phyloP scores from a whole-genome alignment of 768 basidiomycete genomes.

The Lactifluus echinatus region DNA sequence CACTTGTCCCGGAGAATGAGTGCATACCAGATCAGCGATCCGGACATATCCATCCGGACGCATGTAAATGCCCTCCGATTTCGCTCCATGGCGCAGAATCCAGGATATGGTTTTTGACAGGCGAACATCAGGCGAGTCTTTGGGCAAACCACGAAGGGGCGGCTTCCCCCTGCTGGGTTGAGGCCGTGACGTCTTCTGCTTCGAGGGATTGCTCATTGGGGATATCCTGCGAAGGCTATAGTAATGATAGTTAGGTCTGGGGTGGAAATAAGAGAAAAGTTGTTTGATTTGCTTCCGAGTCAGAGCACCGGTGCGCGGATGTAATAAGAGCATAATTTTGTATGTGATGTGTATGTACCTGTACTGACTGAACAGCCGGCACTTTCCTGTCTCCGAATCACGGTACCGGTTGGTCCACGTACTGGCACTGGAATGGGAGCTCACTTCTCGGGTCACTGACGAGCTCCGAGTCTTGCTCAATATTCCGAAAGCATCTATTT shows the following conservation, averaged over 20 bases:
- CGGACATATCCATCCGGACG: conserved; percentile 79
- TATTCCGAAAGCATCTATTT: background rate
- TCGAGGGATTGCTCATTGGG: background rate
- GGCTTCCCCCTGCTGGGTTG: conserved; percentile 29
- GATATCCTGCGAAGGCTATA: background rate
- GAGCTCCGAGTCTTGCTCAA: background rate
- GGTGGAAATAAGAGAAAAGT: background rate
- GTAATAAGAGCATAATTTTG: background rate
- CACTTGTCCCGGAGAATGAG: background rate
- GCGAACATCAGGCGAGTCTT: conserved; percentile 58
- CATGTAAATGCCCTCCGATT: conserved; percentile 64
- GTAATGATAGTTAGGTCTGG: no score
- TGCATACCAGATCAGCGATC: conserved; percentile 73
- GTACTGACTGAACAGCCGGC: no score
- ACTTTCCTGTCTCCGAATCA: no score
- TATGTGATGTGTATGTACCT: no score
- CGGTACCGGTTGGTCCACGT: no score
- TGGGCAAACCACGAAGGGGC: conserved; percentile 47
- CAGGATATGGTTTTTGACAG: conserved; percentile 85
- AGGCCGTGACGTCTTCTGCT: conserved; percentile 7
- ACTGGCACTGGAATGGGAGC: no score
- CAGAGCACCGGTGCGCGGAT: background rate
- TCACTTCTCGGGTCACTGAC: background rate
- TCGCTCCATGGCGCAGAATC: conserved; percentile 85
- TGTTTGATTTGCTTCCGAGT: background rate